Base-by-base conservation (phyloP, 2,329 filamentous ascomycete genomes). In the Cyphellophora attinorum region DNA sequence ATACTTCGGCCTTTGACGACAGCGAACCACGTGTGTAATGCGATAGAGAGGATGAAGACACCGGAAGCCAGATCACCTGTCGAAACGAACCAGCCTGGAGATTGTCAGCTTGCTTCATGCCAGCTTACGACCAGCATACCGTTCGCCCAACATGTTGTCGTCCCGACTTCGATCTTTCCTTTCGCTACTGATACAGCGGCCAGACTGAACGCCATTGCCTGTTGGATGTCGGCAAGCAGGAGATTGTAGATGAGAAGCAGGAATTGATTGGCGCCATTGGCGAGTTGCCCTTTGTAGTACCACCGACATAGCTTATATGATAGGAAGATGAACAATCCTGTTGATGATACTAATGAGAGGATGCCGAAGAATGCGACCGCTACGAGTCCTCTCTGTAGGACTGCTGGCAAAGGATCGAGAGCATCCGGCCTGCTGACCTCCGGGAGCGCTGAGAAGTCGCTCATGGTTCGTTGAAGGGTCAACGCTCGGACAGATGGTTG, bases 161-260 rank as follows among this genome's bases (percentile, higher is more conserved):
- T 63, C 0, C 58, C 58, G 1, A 60, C 58, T 15, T 59, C 33
- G 28, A 73, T 68, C 31, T 59, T 60, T 35, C 65, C 48, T 6
- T 59, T 45, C 2, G 50, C 43, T 6, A 68, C 55, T 64, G 65
- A 72, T 41, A 66, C 58, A 27, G 67, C 45, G 19, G 62, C 67
- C 33, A 72, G 57, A 3, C 65, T 48, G 41, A 71, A 71, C 0
- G 64, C 65, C 13, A 69, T 51, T 0, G 67, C 61, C 49, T 70
- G 67, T 43, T 65, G 64, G n/a, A 72, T 56, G 54, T 72, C 68
- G 5, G 67, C 68, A 27, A 72, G 41, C 2, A 71, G 52, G 11
- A 72, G 57, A 37, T 71, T 70, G 51, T 67, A 70, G 33, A 71
- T 70, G 15, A 72, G 58, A 25, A 71, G 51, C n/a, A 72, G 55